These are phyloP conservation scores for Talaromyces sp. DNA, from an alignment of 2,329 filamentous ascomycete species.

Conservation along the genomic window DNA sequence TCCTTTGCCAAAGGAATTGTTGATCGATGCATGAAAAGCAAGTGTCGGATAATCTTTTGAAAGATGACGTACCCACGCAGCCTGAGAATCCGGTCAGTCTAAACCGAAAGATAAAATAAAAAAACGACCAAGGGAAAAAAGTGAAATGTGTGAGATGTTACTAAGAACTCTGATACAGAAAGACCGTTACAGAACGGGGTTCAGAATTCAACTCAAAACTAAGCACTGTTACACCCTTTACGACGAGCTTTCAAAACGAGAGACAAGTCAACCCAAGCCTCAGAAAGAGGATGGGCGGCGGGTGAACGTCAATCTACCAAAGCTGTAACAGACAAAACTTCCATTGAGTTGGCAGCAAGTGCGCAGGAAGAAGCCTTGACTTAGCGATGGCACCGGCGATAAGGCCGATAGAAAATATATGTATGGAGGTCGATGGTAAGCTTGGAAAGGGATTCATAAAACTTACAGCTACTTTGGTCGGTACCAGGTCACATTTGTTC, in stretches of 20 bases:
- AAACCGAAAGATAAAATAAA: conserved; percentile 18
- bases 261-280: conserved; percentile 60
- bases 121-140: background rate
- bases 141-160: conserved; percentile 84
- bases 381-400: conserved; percentile 60
- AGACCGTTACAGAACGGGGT: conserved; percentile 50
- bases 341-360: conserved; percentile 57
- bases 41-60: conserved; percentile 91
- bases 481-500: conserved; percentile 90
- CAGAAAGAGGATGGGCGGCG: conserved; percentile 61
- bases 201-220: conserved; percentile 95
- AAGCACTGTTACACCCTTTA: conserved; percentile 71
- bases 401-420: conserved; percentile 18
- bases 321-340: conserved; percentile 93
- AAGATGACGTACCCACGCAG: conserved; percentile 81
- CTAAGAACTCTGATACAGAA: conserved; percentile 87
- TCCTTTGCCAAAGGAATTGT: conserved; percentile 94
- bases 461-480: conserved; percentile 93
- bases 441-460: conserved; percentile 8
- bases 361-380: conserved; percentile 73
- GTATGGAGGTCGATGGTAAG: background rate
- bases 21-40: conserved; percentile 90
- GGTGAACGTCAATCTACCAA: conserved; percentile 88
- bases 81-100: conserved; percentile 50
- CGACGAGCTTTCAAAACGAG: conserved; percentile 86